These are phyloP conservation scores for Amylocarpus encephaloides DNA, from an alignment of 2,329 filamentous ascomycete genomes.

Conservation along the genomic window DNA sequence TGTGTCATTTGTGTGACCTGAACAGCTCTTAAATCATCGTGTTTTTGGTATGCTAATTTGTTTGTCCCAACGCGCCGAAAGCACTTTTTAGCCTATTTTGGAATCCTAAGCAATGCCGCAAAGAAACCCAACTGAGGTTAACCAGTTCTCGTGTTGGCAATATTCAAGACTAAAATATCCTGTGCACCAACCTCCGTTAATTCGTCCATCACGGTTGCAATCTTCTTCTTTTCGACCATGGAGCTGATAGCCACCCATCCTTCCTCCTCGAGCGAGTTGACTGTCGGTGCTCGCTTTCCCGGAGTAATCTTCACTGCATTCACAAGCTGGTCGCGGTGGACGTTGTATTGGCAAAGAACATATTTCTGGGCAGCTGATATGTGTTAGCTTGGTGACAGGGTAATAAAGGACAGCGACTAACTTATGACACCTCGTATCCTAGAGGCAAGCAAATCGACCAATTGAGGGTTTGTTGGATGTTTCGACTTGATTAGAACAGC, in stretches of 20 bases:
- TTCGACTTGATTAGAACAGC: conserved; percentile 91
- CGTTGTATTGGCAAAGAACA: conserved; percentile 95
- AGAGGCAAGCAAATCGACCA: conserved; percentile 78
- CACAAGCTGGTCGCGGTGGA: conserved; percentile 62
- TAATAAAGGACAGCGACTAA: conserved; percentile 32
- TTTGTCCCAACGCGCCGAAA: not conserved
- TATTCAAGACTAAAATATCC: conserved; percentile 32
- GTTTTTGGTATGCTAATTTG: no score
- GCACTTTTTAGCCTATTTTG: not conserved
- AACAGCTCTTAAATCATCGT: no score
- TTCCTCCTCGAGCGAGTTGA: conserved; percentile 81
- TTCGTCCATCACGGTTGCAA: conserved; percentile 33
- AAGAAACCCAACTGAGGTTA: conserved; percentile 4
- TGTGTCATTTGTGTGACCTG: no score
- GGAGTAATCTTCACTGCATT: conserved; percentile 74
- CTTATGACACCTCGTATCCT: conserved; percentile 91
- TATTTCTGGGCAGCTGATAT: conserved; percentile 72
- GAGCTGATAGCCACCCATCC: conserved; percentile 91
- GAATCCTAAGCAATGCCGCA: not conserved
- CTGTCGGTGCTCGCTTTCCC: conserved; percentile 85
- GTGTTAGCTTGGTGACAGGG: conserved; percentile 11
- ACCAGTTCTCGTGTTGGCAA: conserved; percentile 30
- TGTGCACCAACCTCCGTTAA: conserved; percentile 29
- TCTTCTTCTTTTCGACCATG: conserved; percentile 54
- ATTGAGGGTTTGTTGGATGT: conserved; percentile 67